Conservation (phyloP, 2,329 filamentous ascomycete species). For the Mycosphaerella sp. region DNA sequence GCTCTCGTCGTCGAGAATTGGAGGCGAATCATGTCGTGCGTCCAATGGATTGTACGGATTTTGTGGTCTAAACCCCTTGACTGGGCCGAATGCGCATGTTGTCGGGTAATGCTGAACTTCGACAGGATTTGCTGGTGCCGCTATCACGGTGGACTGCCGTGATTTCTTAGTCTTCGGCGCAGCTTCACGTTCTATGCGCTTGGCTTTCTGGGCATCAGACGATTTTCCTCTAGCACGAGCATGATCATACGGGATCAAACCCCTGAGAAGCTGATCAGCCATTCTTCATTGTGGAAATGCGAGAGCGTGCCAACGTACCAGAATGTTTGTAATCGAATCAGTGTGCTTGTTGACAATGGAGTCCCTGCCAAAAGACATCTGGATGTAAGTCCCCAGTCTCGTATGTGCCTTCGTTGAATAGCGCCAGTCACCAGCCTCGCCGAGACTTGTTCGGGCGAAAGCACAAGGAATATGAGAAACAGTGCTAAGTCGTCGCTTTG, state of each 20-base stretch:
- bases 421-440: too few species aligned
- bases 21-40: not conserved
- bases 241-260: slow-evolving; percentile 23
- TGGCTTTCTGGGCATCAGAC: slow-evolving; percentile 13
- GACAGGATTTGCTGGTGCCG: slow-evolving; percentile 13
- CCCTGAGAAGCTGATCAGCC: slow-evolving; percentile 6
- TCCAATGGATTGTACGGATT: slow-evolving; percentile 3
- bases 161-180: slow-evolving; percentile 8
- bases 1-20: not conserved
- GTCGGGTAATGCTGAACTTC: slow-evolving; percentile 23
- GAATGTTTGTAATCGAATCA: slow-evolving; percentile 24
- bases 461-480: too few species aligned
- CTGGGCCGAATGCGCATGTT: slow-evolving; percentile 24
- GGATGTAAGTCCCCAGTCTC: too few species aligned
- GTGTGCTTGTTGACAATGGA: slow-evolving; percentile 20
- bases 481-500: too few species aligned
- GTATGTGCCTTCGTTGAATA: too few species aligned
- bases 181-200: slow-evolving; percentile 10
- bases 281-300: not conserved
- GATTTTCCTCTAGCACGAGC: slow-evolving; percentile 22
- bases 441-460: too few species aligned
- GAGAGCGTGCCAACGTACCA: slow-evolving; percentile 10
- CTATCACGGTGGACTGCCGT: slow-evolving; percentile 12
- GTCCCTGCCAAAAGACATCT: not conserved
- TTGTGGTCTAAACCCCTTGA: slow-evolving; percentile 10